Evolutionary conservation across 139 green algal genomes (phyloP).

Genomic region (Asterochloris erici): DNA sequence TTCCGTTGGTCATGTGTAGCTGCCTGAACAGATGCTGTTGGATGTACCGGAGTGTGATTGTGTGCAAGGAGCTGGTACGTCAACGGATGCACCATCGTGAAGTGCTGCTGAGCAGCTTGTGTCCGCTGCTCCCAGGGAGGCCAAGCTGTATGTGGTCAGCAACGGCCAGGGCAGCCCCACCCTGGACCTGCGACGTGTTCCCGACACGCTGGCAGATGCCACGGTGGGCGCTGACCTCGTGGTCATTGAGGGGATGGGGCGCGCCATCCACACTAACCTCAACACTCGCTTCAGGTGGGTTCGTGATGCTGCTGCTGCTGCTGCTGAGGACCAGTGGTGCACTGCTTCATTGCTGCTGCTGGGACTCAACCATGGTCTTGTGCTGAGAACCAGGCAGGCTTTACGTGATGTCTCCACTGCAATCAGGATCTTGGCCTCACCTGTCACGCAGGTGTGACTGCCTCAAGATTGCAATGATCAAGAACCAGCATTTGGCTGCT

Average conservation of each 20-base stretch:
- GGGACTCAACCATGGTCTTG: no score
- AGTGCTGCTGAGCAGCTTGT: no score
- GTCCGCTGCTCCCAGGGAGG: slow-evolving; percentile 4
- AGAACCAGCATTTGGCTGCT: slow-evolving; percentile 84
- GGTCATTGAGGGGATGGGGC: slow-evolving; percentile 94
- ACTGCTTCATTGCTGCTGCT: no score
- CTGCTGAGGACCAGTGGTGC: not conserved
- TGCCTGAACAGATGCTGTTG: no score
- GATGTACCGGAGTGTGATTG: no score
- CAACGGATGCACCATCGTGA: no score
- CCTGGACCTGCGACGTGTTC: slow-evolving; percentile 89
- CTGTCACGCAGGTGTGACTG: slow-evolving; percentile 64
- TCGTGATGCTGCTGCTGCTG: not conserved
- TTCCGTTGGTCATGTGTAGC: no score
- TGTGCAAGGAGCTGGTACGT: no score
- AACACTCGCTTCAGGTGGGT: slow-evolving; percentile 63
- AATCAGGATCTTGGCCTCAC: not conserved
- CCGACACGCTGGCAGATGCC: slow-evolving; percentile 62
- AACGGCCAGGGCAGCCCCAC: slow-evolving; percentile 91
- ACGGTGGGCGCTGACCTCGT: slow-evolving; percentile 85
- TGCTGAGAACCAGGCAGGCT: no score
- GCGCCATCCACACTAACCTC: slow-evolving; percentile 88
- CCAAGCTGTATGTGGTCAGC: slow-evolving; percentile 72
- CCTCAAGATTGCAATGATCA: slow-evolving; percentile 98
- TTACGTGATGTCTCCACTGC: no score